Conservation (phyloP, 768 basidiomycete genomes). For the Suillus tomentosus region DNA sequence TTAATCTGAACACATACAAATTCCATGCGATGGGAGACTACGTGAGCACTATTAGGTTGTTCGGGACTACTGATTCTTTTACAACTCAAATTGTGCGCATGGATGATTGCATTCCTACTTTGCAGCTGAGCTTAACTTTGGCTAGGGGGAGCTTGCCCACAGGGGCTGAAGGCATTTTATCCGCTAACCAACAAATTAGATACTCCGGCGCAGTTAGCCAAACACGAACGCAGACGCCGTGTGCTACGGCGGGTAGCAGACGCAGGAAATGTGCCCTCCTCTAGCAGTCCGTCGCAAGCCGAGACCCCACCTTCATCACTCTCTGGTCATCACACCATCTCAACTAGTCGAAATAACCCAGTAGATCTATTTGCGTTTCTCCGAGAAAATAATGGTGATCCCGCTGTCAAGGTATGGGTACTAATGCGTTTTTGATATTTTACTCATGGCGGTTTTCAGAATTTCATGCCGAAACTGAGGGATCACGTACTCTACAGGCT, state of each 20-base stretch:
- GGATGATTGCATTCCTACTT: too few species aligned
- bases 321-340: conserved; percentile 16
- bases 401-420: conserved; percentile 21
- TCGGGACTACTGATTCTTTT: conserved; percentile 40
- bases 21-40: conserved; percentile 21
- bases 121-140: background rate
- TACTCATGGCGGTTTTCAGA: background rate
- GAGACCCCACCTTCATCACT: conserved; percentile 15
- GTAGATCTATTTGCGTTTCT: conserved; percentile 2
- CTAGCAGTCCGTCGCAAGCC: background rate
- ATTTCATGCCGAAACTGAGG: too few species aligned
- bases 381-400: conserved; percentile 23
- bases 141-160: background rate
- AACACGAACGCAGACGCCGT: background rate
- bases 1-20: conserved; percentile 21
- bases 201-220: background rate
- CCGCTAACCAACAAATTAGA: background rate
- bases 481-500: too few species aligned
- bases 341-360: conserved; percentile 4
- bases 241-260: background rate
- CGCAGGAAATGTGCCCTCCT: background rate
- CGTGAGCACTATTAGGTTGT: conserved; percentile 9
- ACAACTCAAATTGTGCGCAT: conserved; percentile 36
- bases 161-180: background rate
- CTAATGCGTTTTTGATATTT: background rate